A percentile compares a stretch with the other conserved stretches of the same genome.
Conservation (phyloP, 768 basidiomycete species). For the Rhizopogon vulgaris region DNA sequence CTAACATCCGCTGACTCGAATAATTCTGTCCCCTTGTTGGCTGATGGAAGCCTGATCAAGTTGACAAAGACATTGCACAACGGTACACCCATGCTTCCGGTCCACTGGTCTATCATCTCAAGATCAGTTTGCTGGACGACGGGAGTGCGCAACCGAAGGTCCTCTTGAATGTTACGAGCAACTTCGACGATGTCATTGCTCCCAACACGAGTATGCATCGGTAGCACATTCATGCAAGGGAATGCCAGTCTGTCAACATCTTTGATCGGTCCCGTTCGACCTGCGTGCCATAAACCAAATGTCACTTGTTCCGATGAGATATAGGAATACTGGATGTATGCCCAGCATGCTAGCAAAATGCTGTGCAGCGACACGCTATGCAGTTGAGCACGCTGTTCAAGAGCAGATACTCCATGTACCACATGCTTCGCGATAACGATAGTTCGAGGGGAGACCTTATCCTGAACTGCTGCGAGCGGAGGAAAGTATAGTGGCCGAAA, state of each 20-base stretch:
- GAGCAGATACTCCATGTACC: slow-evolving; percentile 35
- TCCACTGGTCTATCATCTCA: slow-evolving; percentile 30
- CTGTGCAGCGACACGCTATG: slow-evolving; percentile 31
- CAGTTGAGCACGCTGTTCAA: slow-evolving; percentile 39
- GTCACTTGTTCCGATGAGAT: slow-evolving; percentile 23
- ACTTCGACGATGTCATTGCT: slow-evolving; percentile 17
- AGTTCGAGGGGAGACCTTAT: slow-evolving; percentile 1
- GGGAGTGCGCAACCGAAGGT: slow-evolving; percentile 31
- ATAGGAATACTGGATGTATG: slow-evolving; percentile 29
- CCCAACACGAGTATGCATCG: slow-evolving; percentile 25
- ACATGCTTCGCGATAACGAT: slow-evolving; percentile 30
- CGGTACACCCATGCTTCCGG: slow-evolving; percentile 20
- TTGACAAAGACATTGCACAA: slow-evolving; percentile 41
- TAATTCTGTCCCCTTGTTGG: slow-evolving; percentile 10
- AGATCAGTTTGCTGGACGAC: slow-evolving; percentile 36
- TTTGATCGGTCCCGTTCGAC: slow-evolving; percentile 31
- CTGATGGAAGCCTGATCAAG: slow-evolving; percentile 30
- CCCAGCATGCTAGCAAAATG: slow-evolving; percentile 41
- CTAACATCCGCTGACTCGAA: slow-evolving; percentile 31
- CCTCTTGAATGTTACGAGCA: slow-evolving; percentile 28
- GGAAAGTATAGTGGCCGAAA: slow-evolving; percentile 25
- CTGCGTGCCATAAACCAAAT: slow-evolving; percentile 44
- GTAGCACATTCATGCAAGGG: slow-evolving; percentile 41
- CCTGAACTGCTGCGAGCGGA: slow-evolving; percentile 1
- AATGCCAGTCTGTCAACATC: slow-evolving; percentile 32